phyloP scores from a whole-genome alignment of 768 basidiomycete species.

The Tephrocybe sp. region DNA sequence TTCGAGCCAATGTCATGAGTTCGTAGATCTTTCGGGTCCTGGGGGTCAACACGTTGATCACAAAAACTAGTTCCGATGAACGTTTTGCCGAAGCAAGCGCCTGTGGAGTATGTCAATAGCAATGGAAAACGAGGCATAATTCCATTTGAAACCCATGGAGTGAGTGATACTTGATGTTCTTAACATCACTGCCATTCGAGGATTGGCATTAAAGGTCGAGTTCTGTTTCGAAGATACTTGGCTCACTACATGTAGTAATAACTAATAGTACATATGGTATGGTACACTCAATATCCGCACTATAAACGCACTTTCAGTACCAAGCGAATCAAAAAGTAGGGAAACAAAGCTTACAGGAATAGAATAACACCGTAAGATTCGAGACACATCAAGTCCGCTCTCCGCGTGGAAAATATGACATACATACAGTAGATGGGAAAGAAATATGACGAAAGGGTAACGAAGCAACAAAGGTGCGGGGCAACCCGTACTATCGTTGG shows the following conservation, averaged over 20 bases:
- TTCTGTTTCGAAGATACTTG: not conserved
- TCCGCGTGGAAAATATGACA: not conserved
- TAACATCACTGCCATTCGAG: no score
- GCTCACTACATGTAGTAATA: not conserved
- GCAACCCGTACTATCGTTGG: conserved; percentile 13
- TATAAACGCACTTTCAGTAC: not conserved
- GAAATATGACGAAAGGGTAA: not conserved
- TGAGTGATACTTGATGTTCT: no score
- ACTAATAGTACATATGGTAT: not conserved
- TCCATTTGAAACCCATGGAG: no score
- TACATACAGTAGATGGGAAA: not conserved
- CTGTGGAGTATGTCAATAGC: no score
- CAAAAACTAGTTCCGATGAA: no score
- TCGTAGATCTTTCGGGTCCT: no score
- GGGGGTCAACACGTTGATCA: no score
- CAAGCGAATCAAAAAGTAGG: not conserved
- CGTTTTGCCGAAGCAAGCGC: no score
- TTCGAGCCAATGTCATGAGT: no score
- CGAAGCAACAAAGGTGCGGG: not conserved
- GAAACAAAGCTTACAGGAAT: not conserved
- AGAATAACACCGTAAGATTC: not conserved
- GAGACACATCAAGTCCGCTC: not conserved
- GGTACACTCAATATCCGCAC: not conserved
- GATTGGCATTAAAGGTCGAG: no score
- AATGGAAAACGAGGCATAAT: no score